Evolutionary conservation across 768 basidiomycete species (phyloP), one percentile per base, ranked within the genome.

Genomic region (Phanerochaete sordida): DNA sequence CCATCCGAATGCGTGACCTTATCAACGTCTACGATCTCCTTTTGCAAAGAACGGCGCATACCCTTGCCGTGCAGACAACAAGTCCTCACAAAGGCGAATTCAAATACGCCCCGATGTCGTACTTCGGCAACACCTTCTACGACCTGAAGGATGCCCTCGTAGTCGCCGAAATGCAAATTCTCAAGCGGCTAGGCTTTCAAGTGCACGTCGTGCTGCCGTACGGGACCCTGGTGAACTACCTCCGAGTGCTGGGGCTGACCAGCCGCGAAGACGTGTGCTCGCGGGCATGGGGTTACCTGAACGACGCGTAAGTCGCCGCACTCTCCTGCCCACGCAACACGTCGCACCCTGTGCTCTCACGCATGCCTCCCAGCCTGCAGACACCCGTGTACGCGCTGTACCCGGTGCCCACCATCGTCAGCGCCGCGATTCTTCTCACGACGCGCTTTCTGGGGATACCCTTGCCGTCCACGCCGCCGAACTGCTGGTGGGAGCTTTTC

Each of bases 101-200:
- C 75, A 80, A 81, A 66, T 93, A 95, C 73, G 74, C 80, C 2
- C 88, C 93, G 13, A 95, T 94, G 91, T 87, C 90, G 19, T 95
- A 94, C 74, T 95, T 92, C 71, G 86, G 91, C 15, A 82, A 81
- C 67, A 87, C 86, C 1, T 98, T 96, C 69, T 98, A 98, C 76
- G 92, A 95, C 62, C 80, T 93, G 72, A 98, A 96, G 70, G 97
- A 99, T 69, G 88, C 91, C 7, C 78, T 98, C 51, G 93, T 98
- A 23, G 89, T 95, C 15, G 87, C 90, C 1, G 97, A 99, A 74
- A 98, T 98, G 93, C 97, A 99, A 71, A 83, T 98, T 23, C 80
- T 99, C 64, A 99, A 99, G 74, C 83, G 96, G 24, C 81, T 99
- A 12, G 96, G 93, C 1, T 99, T 98, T 76, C 91, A 98, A 68